Conservation (phyloP, 345 rosid genomes). For the Durio zibethinus region DNA sequence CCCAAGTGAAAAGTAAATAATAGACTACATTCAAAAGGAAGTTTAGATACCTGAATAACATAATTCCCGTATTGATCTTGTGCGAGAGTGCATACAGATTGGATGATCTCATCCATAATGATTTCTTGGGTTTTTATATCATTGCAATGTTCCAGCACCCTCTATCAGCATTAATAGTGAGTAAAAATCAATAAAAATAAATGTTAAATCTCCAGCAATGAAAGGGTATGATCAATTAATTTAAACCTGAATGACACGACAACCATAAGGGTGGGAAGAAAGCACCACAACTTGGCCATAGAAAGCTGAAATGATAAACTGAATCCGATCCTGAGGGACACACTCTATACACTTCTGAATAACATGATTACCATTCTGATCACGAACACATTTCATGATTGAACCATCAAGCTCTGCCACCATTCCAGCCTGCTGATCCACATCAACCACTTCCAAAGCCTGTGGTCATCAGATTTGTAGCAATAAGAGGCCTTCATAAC, state of each 20-base stretch:
- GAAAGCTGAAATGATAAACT: slow-evolving; percentile 82
- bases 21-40: background rate
- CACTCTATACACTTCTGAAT: slow-evolving; percentile 94
- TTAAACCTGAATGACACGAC: slow-evolving; percentile 90
- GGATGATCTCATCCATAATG: slow-evolving; percentile 86
- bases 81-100: slow-evolving; percentile 64
- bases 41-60: slow-evolving; percentile 75
- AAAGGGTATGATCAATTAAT: background rate
- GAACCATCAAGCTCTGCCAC: slow-evolving; percentile 89
- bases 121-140: slow-evolving; percentile 57
- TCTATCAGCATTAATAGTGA: slow-evolving; percentile 38
- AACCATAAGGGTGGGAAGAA: slow-evolving; percentile 97
- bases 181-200: slow-evolving; percentile 12
- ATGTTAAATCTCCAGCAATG: background rate
- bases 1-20: background rate
- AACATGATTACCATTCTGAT: slow-evolving; percentile 99
- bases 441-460: slow-evolving; percentile 89
- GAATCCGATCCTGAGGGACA: slow-evolving; percentile 73
- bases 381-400: slow-evolving; percentile 85
- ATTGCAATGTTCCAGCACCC: slow-evolving; percentile 85
- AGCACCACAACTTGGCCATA: slow-evolving; percentile 81
- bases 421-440: slow-evolving; percentile 68
- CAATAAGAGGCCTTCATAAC: slow-evolving; percentile 14
- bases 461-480: slow-evolving; percentile 28
- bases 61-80: slow-evolving; percentile 98